Conservation (phyloP, 2,329 filamentous ascomycete species). For the Chaetothyriales sp. region DNA sequence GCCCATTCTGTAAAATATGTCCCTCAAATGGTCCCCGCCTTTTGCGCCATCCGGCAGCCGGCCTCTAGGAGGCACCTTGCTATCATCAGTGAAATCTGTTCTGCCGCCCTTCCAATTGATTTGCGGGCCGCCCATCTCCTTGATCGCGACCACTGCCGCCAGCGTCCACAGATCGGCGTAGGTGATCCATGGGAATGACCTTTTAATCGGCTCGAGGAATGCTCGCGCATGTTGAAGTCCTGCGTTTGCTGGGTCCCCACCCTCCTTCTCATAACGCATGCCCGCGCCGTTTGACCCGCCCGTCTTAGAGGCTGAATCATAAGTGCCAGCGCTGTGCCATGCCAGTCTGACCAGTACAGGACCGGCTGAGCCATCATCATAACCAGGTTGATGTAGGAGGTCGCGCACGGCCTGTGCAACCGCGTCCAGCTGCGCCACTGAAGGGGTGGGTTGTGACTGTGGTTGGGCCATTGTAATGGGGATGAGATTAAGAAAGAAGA, state of each 20-base stretch:
- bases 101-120: slow-evolving; percentile 45
- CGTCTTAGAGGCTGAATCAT: slow-evolving; percentile 45
- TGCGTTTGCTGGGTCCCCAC: slow-evolving; percentile 51
- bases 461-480: background rate
- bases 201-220: slow-evolving; percentile 51
- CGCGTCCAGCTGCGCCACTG: slow-evolving; percentile 23
- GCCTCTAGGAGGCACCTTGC: slow-evolving; percentile 45
- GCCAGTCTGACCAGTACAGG: slow-evolving; percentile 51
- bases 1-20: slow-evolving; percentile 47
- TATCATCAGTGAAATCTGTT: slow-evolving; percentile 50
- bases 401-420: slow-evolving; percentile 42
- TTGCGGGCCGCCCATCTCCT: slow-evolving; percentile 46
- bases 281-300: slow-evolving; percentile 52
- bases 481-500: background rate
- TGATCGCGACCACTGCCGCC: slow-evolving; percentile 44
- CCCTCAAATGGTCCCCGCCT: slow-evolving; percentile 41
- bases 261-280: slow-evolving; percentile 52
- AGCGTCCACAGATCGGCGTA: slow-evolving; percentile 55
- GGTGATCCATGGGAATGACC: slow-evolving; percentile 48
- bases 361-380: slow-evolving; percentile 52
- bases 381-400: slow-evolving; percentile 46
- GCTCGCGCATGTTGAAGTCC: slow-evolving; percentile 50
- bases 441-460: slow-evolving; percentile 1
- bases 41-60: slow-evolving; percentile 42
- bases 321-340: slow-evolving; percentile 53